These are phyloP conservation scores for Orbilia javanica DNA, from an alignment of 2,329 filamentous ascomycete genomes.

Conservation along the genomic window DNA sequence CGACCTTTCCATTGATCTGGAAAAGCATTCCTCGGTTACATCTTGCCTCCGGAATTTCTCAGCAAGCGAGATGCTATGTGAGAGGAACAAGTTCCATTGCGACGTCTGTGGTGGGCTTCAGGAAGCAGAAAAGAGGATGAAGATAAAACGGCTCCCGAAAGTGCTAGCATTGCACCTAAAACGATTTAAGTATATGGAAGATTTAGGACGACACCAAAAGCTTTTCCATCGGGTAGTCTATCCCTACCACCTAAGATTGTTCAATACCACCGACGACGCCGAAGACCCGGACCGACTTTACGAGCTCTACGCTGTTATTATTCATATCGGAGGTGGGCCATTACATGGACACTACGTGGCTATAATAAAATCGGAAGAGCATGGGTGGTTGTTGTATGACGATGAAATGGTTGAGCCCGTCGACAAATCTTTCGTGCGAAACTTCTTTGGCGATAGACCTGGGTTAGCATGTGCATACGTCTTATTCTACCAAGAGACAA, in stretches of 20 bases:
- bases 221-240: slow-evolving; percentile 97
- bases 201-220: slow-evolving; percentile 92
- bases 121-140: slow-evolving; percentile 99
- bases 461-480: slow-evolving; percentile 95
- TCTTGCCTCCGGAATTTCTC: slow-evolving; percentile 96
- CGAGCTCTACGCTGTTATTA: slow-evolving; percentile 95
- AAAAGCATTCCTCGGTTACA: slow-evolving; percentile 95
- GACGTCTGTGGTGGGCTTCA: slow-evolving; percentile 96
- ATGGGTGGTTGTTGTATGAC: slow-evolving; percentile 95
- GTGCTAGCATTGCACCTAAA: slow-evolving; percentile 94
- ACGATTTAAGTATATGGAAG: slow-evolving; percentile 98
- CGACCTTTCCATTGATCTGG: slow-evolving; percentile 93
- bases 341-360: slow-evolving; percentile 98
- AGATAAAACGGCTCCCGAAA: slow-evolving; percentile 92
- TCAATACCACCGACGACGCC: slow-evolving; percentile 96
- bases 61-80: slow-evolving; percentile 97
- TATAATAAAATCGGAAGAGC: slow-evolving; percentile 96
- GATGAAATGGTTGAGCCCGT: slow-evolving; percentile 99
- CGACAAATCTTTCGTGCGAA: slow-evolving; percentile 90
- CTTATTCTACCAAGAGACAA: slow-evolving; percentile 95
- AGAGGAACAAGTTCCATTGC: slow-evolving; percentile 98
- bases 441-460: slow-evolving; percentile 95
- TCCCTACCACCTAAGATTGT: slow-evolving; percentile 93
- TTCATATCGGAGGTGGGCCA: slow-evolving; percentile 95
- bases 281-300: slow-evolving; percentile 94